Base-by-base conservation (phyloP, 768 basidiomycete genomes). In the Leucocoprinus birnbaumii region DNA sequence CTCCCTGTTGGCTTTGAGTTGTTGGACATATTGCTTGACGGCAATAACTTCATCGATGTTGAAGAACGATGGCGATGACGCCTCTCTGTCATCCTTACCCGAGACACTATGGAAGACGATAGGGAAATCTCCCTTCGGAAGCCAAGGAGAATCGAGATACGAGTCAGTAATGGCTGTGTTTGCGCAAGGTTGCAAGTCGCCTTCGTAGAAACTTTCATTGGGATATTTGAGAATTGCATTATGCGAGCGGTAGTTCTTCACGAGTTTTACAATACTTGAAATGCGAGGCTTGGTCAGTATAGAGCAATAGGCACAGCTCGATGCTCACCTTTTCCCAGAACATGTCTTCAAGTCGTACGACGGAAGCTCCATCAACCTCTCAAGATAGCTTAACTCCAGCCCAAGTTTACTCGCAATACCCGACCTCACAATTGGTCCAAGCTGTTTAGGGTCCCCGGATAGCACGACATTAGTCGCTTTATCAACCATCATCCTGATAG, bases 361-460 rank as follows among this genome's bases (percentile, higher is more conserved):
- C 14, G 53, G 10, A 8, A 25, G 26, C 13, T 9, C 5, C 81
- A 84, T 83, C 27, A 84, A 61, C 8, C 87, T 71, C 60, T 87
- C 84, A 19, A 90, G 64, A 56, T 80, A 88, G 58, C 85, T 87
- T 19, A 61, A 73, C 58, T 80, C 80, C 2, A 89, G 64, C 0
- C 83, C 85, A 2, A 89, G 69, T 31, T 73, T 71, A 16, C 77
- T 69, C 3, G 86, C 87, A 42, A 86, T 71, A 1, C 59, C 58
- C 0, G 86, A 87, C 1, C 80, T 75, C 44, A 89, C 77, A 54
- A 88, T 81, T 0, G 87, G 87, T 0, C 87, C 86, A 13, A 89
- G 73, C 61, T 89, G 87, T 66, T 83, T 85, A 0, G 82, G 86
- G 61, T 90, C 87, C 0, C 87, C 87, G 1, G 84, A 80, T 0